Evolutionary conservation across 2,329 filamentous ascomycete genomes (phyloP).

Genomic region (Diplodia mutila): DNA sequence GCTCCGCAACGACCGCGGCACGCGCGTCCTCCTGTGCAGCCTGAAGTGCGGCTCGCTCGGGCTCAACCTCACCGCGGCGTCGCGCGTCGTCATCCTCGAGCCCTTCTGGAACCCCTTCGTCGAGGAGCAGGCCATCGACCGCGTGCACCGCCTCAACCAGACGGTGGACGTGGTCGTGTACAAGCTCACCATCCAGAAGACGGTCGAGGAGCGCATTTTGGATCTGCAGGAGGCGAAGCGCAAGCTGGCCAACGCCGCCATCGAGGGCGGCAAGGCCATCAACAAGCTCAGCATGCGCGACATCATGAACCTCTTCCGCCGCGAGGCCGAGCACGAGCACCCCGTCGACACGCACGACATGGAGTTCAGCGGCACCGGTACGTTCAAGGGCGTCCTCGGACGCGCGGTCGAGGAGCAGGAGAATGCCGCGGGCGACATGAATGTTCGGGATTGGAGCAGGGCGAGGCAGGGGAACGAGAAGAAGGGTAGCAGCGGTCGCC

Average conservation of each 20-base stretch:
- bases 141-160: conserved; percentile 97
- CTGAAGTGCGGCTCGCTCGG: conserved; percentile 92
- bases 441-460: conserved; percentile 31
- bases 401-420: conserved; percentile 31
- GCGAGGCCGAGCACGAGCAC: conserved; percentile 60
- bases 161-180: conserved; percentile 94
- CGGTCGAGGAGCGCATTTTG: conserved; percentile 93
- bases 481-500: conserved; percentile 35
- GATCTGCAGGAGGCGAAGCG: conserved; percentile 93
- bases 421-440: conserved; percentile 25
- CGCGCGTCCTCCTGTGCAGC: conserved; percentile 86
- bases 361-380: not conserved
- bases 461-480: conserved; percentile 38
- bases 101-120: conserved; percentile 99
- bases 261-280: conserved; percentile 78
- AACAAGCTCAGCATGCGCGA: conserved; percentile 91
- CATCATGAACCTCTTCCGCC: conserved; percentile 86
- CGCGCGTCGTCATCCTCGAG: conserved; percentile 90
- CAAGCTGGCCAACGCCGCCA: conserved; percentile 85
- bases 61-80: conserved; percentile 91
- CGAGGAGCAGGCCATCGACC: conserved; percentile 97
- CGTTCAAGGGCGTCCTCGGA: conserved; percentile 20
- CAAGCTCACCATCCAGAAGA: conserved; percentile 83
- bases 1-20: conserved; percentile 73
- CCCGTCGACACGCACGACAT: conserved; percentile 12